These are phyloP conservation scores for Coniochaeta prunicola DNA, from an alignment of 2,329 filamentous ascomycete genomes.

Conservation along the genomic window DNA sequence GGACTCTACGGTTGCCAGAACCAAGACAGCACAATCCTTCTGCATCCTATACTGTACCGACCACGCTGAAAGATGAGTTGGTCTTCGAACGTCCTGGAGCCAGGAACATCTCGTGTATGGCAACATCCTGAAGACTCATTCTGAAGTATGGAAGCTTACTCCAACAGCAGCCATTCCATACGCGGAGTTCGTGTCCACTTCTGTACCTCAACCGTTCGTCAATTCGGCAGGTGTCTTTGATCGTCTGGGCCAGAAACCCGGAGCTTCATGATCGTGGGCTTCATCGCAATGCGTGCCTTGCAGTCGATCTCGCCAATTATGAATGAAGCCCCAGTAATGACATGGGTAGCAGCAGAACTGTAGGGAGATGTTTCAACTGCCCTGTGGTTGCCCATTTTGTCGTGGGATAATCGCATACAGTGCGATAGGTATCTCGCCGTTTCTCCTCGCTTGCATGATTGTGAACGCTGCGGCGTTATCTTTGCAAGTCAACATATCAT, in stretches of 20 bases:
- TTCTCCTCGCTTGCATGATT: too few relatives aligned
- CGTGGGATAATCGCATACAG: background rate
- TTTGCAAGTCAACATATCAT: too few relatives aligned
- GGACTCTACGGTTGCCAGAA: constrained; percentile 3
- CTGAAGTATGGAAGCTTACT: background rate
- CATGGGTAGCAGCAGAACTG: background rate
- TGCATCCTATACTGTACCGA: background rate
- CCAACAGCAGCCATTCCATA: background rate
- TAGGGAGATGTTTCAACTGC: background rate
- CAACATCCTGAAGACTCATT: background rate
- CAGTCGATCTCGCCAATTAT: background rate
- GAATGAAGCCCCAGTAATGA: background rate
- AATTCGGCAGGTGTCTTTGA: background rate
- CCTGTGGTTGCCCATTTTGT: background rate
- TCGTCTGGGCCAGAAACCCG: background rate
- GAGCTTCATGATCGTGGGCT: background rate
- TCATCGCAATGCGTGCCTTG: background rate
- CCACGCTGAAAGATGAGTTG: background rate
- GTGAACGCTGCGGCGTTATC: too few relatives aligned
- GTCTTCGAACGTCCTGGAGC: background rate
- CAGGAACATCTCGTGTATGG: background rate
- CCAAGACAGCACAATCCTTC: background rate
- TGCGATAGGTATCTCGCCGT: too few relatives aligned
- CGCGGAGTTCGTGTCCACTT: background rate
- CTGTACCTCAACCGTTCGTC: background rate